Conservation (phyloP, 1,139 yeast genomes). For the Pichia inconspicua region DNA sequence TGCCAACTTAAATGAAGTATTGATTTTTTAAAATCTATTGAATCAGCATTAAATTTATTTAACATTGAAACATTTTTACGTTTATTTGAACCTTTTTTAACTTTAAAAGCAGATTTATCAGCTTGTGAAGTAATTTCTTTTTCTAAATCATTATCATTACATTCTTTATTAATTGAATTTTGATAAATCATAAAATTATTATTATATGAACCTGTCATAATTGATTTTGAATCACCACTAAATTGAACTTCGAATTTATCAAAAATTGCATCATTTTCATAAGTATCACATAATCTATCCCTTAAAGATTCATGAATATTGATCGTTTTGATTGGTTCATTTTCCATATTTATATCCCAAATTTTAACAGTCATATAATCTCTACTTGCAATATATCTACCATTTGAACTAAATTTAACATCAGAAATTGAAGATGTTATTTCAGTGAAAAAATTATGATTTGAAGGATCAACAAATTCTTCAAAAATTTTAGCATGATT, state of each 20-base stretch:
- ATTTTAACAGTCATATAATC: slow-evolving; percentile 96
- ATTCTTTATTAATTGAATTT: slow-evolving; percentile 50
- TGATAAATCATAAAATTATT: slow-evolving; percentile 97
- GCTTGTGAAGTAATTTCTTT: slow-evolving; percentile 81
- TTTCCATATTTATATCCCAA: slow-evolving; percentile 98
- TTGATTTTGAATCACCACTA: slow-evolving; percentile 84
- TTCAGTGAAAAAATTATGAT: slow-evolving; percentile 94
- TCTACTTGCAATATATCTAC: slow-evolving; percentile 88
- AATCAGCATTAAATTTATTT: slow-evolving; percentile 60
- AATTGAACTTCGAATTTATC: slow-evolving; percentile 97
- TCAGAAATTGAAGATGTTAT: slow-evolving; percentile 93
- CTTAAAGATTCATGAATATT: slow-evolving; percentile 93
- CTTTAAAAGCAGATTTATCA: slow-evolving; percentile 93
- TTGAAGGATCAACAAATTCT: slow-evolving; percentile 86
- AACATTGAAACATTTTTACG: slow-evolving; percentile 30
- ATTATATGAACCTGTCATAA: slow-evolving; percentile 96
- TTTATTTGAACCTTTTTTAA: slow-evolving; percentile 43
- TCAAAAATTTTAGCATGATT: slow-evolving; percentile 82
- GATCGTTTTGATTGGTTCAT: slow-evolving; percentile 86
- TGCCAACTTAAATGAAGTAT: slow-evolving; percentile 98
- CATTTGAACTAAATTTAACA: slow-evolving; percentile 86
- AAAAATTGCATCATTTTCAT: slow-evolving; percentile 96
- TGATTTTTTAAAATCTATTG: slow-evolving; percentile 89
- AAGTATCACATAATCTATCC: slow-evolving; percentile 90
- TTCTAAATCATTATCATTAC: slow-evolving; percentile 18